phyloP scores from a whole-genome alignment of 768 basidiomycete genomes.

The Chlorophyllum brunneum region DNA sequence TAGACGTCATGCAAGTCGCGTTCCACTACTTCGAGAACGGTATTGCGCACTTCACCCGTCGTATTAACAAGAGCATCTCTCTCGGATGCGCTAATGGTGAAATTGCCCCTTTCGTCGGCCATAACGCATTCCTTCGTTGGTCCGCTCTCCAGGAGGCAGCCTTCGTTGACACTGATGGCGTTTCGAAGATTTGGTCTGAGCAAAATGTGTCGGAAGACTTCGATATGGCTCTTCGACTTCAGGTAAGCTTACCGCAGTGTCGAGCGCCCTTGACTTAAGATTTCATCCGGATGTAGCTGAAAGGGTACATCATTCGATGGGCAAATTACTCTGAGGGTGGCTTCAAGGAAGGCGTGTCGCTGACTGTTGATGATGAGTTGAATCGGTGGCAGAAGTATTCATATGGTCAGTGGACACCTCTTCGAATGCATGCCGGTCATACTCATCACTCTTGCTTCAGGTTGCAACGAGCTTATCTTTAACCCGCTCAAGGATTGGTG shows the following conservation, averaged over 20 bases:
- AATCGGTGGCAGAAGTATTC: slow-evolving; percentile 92
- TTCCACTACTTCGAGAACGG: slow-evolving; percentile 91
- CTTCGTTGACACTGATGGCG: slow-evolving; percentile 57
- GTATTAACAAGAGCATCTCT: slow-evolving; percentile 82
- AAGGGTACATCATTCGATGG: slow-evolving; percentile 80
- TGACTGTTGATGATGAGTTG: slow-evolving; percentile 87
- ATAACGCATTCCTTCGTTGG: slow-evolving; percentile 90
- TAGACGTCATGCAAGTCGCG: slow-evolving; percentile 88
- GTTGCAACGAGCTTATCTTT: slow-evolving; percentile 79
- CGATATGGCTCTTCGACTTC: slow-evolving; percentile 72
- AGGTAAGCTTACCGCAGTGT: slow-evolving; percentile 22
- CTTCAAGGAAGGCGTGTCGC: slow-evolving; percentile 89
- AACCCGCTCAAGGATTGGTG: slow-evolving; percentile 80
- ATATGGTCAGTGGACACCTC: slow-evolving; percentile 44
- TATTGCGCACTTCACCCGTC: slow-evolving; percentile 81
- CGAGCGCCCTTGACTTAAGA: background rate
- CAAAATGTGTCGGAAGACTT: slow-evolving; percentile 81
- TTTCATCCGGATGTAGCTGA: slow-evolving; percentile 27
- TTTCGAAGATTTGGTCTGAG: slow-evolving; percentile 81
- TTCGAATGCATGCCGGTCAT: background rate
- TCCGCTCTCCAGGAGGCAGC: slow-evolving; percentile 84
- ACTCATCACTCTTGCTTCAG: slow-evolving; percentile 24
- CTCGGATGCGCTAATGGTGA: slow-evolving; percentile 81
- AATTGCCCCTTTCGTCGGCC: slow-evolving; percentile 80
- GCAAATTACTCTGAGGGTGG: slow-evolving; percentile 81